Evolutionary conservation across 1,284 basidiomycete species (phyloP).

Genomic region (Sporisorium exsertum): DNA sequence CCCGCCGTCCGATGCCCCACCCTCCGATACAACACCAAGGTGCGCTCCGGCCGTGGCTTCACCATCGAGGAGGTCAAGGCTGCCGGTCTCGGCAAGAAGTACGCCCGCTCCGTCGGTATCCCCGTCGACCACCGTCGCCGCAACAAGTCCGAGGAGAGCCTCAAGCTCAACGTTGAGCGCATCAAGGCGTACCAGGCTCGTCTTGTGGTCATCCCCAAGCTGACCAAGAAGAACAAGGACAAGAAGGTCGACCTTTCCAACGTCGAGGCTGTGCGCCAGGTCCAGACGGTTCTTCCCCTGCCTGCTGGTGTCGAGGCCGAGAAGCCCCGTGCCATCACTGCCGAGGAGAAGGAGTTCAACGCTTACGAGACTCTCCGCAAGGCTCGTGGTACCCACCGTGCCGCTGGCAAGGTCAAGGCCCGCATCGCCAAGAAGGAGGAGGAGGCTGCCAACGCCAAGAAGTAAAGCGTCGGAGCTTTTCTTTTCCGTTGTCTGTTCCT

Average conservation of each 20-base stretch:
- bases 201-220: slow-evolving; percentile 84
- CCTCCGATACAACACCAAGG: slow-evolving; percentile 97
- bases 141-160: slow-evolving; percentile 96
- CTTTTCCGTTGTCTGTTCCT: slow-evolving; percentile 18
- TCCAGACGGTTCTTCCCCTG: slow-evolving; percentile 71
- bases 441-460: slow-evolving; percentile 92
- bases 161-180: slow-evolving; percentile 93
- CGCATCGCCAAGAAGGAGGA: slow-evolving; percentile 79
- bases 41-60: slow-evolving; percentile 97
- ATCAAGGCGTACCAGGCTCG: slow-evolving; percentile 90
- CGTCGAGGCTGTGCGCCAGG: slow-evolving; percentile 80
- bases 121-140: slow-evolving; percentile 97
- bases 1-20: slow-evolving; percentile 97
- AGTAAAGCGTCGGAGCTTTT: slow-evolving; percentile 75
- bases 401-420: slow-evolving; percentile 87
- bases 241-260: slow-evolving; percentile 83
- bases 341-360: slow-evolving; percentile 88
- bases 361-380: slow-evolving; percentile 86
- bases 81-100: slow-evolving; percentile 93
- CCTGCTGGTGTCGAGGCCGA: slow-evolving; percentile 78
- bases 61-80: slow-evolving; percentile 94
- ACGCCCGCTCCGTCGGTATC: slow-evolving; percentile 91
- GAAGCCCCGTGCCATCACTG: slow-evolving; percentile 91
- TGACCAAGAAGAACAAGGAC: slow-evolving; percentile 85
- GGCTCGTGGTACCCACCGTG: slow-evolving; percentile 84